Percentiles rank a stretch among this genome's conserved stretches.
Conservation (phyloP, 2,329 filamentous ascomycete species). For the Xenoacremonium recifei region DNA sequence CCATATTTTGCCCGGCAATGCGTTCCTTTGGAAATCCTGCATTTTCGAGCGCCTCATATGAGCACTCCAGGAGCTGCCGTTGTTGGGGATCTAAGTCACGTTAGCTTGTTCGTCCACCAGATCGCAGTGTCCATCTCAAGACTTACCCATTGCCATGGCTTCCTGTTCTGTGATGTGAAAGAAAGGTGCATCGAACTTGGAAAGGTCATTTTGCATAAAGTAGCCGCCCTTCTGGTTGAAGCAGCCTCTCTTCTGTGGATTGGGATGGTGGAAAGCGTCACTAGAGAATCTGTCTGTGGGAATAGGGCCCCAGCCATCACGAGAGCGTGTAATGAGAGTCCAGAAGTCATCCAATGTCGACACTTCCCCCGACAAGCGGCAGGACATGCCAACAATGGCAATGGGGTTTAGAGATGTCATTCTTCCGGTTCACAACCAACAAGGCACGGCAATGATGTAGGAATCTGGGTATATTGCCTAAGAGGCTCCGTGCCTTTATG, state of each 20-base stretch:
- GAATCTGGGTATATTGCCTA: no score
- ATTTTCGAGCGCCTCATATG: slow-evolving; percentile 17
- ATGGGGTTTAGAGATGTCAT: slow-evolving; percentile 4
- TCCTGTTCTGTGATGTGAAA: slow-evolving; percentile 20
- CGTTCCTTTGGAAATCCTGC: slow-evolving; percentile 29
- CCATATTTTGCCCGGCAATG: not conserved
- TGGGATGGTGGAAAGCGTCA: slow-evolving; percentile 6
- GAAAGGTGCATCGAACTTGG: slow-evolving; percentile 16
- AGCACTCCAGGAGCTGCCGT: slow-evolving; percentile 16
- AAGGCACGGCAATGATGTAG: no score
- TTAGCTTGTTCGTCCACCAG: no score
- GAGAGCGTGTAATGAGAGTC: slow-evolving; percentile 5
- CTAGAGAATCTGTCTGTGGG: slow-evolving; percentile 1
- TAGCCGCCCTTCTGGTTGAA: not conserved
- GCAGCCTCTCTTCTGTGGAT: slow-evolving; percentile 6
- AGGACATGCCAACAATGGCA: slow-evolving; percentile 21
- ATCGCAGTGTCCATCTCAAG: no score
- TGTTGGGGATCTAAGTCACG: slow-evolving; percentile 21
- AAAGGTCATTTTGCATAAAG: slow-evolving; percentile 6
- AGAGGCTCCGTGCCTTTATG: no score
- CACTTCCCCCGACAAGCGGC: slow-evolving; percentile 18
- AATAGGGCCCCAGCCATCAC: not conserved
- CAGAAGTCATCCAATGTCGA: slow-evolving; percentile 17
- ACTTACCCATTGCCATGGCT: slow-evolving; percentile 11
- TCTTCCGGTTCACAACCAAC: no score